Evolutionary conservation across 495 filamentous ascomycete species (phyloP), one percentile per base, ranked within the genome.

Genomic region (Aspergillus panamensis): DNA sequence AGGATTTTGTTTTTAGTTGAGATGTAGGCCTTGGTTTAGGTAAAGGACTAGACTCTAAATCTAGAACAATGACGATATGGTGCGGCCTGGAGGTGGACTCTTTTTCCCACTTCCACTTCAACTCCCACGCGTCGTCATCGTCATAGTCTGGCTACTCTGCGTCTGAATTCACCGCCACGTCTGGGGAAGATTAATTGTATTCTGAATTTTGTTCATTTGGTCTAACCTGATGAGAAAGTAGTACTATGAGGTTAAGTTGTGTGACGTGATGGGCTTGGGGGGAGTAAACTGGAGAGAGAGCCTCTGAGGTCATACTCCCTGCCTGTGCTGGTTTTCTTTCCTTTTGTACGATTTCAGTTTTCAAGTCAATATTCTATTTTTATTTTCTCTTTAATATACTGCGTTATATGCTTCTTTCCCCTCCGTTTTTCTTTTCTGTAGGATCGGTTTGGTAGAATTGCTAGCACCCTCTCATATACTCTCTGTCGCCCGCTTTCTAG

Each of bases 251-350:
- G 35, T 31, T 49, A 13, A 13, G 47, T 6, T 13, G 14, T 17
- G 20, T 49, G 47, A 49, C 47, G 47, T 49, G 47, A 49, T 49
- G 47, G 47, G 47, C 47, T 49, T 39, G 35, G 35, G 10, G 35
- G 8, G 0, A 39, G n/a, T 39, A n/a, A 8, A 9, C 13, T 19
- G 42, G 2, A 16, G 42, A n/a, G 16, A 16, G 47, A 31, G 47
- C 14, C 19, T 49, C 12, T 49, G 47, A 49, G 29, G 47, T 49
- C 47, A 49, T 49, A 6, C 21, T 45, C 42, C 6, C 42, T 30
- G 53, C 54, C 48, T 61, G 33, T 33, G 62, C 47, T 59, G 57
- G 49, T n/a, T 57, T 66, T 47, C 17, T 68, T 55, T 50, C 64
- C 32, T 8, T 57, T 48, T 13, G 40, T 32, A 58, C 59, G 45